A percentile compares a stretch with the other conserved stretches of the same genome.
Conservation (phyloP, 2,329 filamentous ascomycete species). For the Botrytis elliptica region DNA sequence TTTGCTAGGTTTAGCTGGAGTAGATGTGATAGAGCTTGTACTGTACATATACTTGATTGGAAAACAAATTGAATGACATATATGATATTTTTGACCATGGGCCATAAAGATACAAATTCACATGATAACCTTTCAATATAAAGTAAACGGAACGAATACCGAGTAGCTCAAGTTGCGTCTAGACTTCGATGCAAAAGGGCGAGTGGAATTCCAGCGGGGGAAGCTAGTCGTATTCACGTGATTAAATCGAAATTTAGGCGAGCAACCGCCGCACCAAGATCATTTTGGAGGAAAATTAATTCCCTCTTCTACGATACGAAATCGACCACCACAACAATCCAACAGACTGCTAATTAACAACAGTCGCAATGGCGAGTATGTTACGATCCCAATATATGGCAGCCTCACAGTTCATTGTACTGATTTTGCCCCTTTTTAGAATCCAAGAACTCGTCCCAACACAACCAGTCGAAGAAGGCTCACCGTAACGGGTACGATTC, state of each 20-base stretch:
- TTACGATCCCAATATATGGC: background rate
- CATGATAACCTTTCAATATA: background rate
- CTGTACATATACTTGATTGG: slow-evolving; percentile 17
- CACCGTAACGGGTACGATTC: slow-evolving; percentile 88
- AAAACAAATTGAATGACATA: background rate
- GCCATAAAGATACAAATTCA: background rate
- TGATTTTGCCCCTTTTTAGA: slow-evolving; percentile 47
- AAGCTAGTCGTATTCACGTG: background rate
- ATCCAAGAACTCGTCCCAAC: slow-evolving; percentile 84
- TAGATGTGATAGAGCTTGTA: slow-evolving; percentile 14
- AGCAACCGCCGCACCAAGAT: background rate
- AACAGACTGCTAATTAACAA: slow-evolving; percentile 22
- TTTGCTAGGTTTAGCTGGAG: slow-evolving; percentile 1
- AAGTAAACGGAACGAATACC: background rate
- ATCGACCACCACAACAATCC: slow-evolving; percentile 11
- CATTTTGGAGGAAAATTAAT: slow-evolving; percentile 6
- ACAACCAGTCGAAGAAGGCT: slow-evolving; percentile 72
- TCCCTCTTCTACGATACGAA: slow-evolving; percentile 4
- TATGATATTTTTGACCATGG: background rate
- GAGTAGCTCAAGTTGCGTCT: background rate
- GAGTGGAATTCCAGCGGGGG: background rate
- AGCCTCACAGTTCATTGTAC: background rate
- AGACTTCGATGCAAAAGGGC: background rate
- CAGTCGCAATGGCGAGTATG: slow-evolving; percentile 24
- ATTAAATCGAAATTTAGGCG: slow-evolving; percentile 6